phyloP scores from a whole-genome alignment of 495 filamentous ascomycete genomes.

The Aspergillus ellipticus region DNA sequence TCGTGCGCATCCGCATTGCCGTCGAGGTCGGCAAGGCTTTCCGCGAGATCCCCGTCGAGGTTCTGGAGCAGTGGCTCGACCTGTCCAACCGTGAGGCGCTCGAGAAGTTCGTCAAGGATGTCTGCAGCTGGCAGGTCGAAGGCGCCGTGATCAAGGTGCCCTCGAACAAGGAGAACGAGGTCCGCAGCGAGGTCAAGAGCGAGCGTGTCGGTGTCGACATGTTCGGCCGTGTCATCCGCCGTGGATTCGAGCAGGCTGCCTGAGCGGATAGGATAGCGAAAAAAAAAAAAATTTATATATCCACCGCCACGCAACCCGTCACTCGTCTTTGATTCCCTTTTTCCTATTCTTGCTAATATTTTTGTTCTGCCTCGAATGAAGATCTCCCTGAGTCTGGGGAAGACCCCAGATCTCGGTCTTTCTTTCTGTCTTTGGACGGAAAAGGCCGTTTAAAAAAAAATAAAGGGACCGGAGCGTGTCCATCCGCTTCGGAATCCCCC shows the following conservation, averaged over 20 bases:
- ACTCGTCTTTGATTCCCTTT: background rate
- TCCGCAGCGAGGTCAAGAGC: slow-evolving; percentile 89
- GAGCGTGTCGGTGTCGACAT: slow-evolving; percentile 76
- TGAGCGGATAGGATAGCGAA: slow-evolving; percentile 31
- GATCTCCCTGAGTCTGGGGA: background rate
- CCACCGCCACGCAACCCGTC: background rate
- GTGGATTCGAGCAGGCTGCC: slow-evolving; percentile 87
- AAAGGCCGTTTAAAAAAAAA: slow-evolving; percentile 2
- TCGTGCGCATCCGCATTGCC: slow-evolving; percentile 88
- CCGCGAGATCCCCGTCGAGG: slow-evolving; percentile 70
- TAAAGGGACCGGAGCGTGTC: background rate
- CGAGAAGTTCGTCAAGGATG: slow-evolving; percentile 73
- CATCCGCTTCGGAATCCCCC: slow-evolving; percentile 7
- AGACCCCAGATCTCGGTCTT: slow-evolving; percentile 6
- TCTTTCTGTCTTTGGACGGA: slow-evolving; percentile 3
- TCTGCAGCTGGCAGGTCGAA: slow-evolving; percentile 83
- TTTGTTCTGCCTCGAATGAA: slow-evolving; percentile 3
- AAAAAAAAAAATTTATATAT: slow-evolving; percentile 1
- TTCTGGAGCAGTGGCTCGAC: slow-evolving; percentile 86
- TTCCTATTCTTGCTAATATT: slow-evolving; percentile 16
- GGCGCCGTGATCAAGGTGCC: slow-evolving; percentile 68
- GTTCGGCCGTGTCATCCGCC: slow-evolving; percentile 83
- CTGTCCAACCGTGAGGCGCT: slow-evolving; percentile 66
- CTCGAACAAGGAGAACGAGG: slow-evolving; percentile 97
- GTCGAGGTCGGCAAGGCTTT: slow-evolving; percentile 84